These are phyloP conservation scores for Juglanconis sp. DNA, from an alignment of 2,329 filamentous ascomycete genomes.

Conservation along the genomic window DNA sequence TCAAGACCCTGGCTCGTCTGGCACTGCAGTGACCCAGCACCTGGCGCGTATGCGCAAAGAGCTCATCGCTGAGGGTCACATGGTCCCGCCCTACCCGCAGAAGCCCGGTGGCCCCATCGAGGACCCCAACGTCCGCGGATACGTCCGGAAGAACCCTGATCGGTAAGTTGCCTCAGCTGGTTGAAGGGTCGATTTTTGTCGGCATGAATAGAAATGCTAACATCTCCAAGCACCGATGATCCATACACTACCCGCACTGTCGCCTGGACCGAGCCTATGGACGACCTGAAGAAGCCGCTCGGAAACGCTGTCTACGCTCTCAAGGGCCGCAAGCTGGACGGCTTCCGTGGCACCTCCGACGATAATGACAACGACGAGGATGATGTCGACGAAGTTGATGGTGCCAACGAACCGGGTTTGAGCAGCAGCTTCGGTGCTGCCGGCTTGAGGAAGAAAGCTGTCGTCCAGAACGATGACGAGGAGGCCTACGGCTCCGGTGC, in stretches of 20 bases:
- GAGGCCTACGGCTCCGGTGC: too few relatives aligned
- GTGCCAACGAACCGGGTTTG: not conserved
- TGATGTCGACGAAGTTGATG: not conserved
- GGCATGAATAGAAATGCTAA: not conserved
- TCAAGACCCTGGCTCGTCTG: slow-evolving; percentile 36
- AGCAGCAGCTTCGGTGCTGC: not conserved
- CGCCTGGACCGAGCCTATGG: slow-evolving; percentile 29
- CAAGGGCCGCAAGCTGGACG: not conserved
- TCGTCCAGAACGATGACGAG: too few relatives aligned
- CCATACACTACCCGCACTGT: slow-evolving; percentile 28
- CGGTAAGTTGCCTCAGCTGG: slow-evolving; percentile 5
- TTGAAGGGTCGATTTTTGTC: too few relatives aligned
- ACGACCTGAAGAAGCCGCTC: slow-evolving; percentile 31
- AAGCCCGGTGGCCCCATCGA: slow-evolving; percentile 23
- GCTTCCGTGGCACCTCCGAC: not conserved
- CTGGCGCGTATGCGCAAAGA: slow-evolving; percentile 32
- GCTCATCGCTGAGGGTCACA: slow-evolving; percentile 37
- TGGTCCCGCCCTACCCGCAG: slow-evolving; percentile 35
- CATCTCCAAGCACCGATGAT: slow-evolving; percentile 19
- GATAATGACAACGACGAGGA: not conserved
- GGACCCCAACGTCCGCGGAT: slow-evolving; percentile 31
- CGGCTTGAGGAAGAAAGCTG: too few relatives aligned
- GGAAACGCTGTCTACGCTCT: slow-evolving; percentile 20
- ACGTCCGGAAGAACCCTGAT: slow-evolving; percentile 26
- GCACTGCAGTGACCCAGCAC: slow-evolving; percentile 36